Evolutionary conservation across 768 basidiomycete species (phyloP), one percentile per base, ranked within the genome.

Genomic region (Lactarius sp.): DNA sequence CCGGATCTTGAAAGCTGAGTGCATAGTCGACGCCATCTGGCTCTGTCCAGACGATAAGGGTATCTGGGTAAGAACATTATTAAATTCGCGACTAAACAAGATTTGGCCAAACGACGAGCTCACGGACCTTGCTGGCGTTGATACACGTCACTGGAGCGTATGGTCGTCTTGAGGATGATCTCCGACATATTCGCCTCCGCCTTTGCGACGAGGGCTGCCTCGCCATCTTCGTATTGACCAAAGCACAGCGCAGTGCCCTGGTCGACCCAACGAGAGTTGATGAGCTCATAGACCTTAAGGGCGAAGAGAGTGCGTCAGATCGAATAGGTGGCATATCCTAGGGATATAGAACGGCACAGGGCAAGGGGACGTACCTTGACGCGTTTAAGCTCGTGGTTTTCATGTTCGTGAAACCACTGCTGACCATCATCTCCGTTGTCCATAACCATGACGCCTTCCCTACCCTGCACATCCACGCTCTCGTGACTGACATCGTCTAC

Each of bases 11-110:
- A 70, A 99, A 99, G 70, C 94, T 96, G 58, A 99, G 79, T 2
- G 96, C 96, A 72, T 97, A 95, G 75, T 99, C 97, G 42, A 90
- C 85, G 34, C 92, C 92, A 66, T 92, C 88, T 1, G 92, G 90
- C 73, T 98, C 96, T 4, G 96, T 98, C 97, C 97, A 99, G 20
- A 98, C 96, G 69, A 99, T 98, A 53, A 99, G 82, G 13, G 97
- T 99, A 71, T 98, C 96, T 95, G 75, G 41, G 33, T 39, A 53
- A 53, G 56, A 66, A 41, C 46, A 41, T 46, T 51, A 18, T 53
- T 56, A 61, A 47, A 57, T 54, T 31, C 36, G 52, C 12, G 33
- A 20, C 54, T 18, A 49, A 62, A 44, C 47, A 52, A 65, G 42
- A 64, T 18, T 56, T 55, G 33, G 4, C 20, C 60, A 56, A 39